These are phyloP conservation scores for Rhynchospora tenuis DNA, from an alignment of 176 grass and related monocot genomes.

Conservation along the genomic window DNA sequence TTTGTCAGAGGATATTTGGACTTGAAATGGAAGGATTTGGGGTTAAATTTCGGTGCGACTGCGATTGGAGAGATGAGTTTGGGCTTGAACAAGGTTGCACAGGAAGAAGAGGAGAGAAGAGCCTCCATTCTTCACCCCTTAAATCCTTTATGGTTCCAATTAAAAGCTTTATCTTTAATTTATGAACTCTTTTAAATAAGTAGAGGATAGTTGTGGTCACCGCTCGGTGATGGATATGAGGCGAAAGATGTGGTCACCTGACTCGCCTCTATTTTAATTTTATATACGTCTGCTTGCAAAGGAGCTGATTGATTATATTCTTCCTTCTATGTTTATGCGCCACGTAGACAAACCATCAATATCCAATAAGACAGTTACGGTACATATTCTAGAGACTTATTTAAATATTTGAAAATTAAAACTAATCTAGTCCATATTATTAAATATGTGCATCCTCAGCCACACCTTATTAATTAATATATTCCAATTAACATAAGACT, in stretches of 20 bases:
- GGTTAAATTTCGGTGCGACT: slow-evolving; percentile 5
- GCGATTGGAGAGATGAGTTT: slow-evolving; percentile 17
- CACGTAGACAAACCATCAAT: too few species aligned
- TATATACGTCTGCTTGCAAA: background rate
- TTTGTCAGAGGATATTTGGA: background rate
- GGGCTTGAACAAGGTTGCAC: slow-evolving; percentile 14
- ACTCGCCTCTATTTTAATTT: too few species aligned
- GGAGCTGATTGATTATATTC: too few species aligned
- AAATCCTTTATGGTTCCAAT: background rate
- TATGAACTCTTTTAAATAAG: background rate
- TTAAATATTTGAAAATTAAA: too few species aligned
- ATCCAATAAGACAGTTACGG: too few species aligned
- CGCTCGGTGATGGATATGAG: background rate
- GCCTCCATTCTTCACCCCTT: slow-evolving; percentile 31
- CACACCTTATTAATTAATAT: too few species aligned
- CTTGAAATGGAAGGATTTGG: slow-evolving; percentile 20
- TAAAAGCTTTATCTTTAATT: slow-evolving; percentile 17
- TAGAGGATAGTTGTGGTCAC: background rate
- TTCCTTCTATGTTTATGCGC: too few species aligned
- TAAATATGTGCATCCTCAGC: too few species aligned
- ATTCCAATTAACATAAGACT: too few species aligned
- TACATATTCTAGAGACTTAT: too few species aligned
- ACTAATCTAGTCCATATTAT: too few species aligned
- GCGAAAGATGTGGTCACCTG: background rate
- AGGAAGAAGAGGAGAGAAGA: slow-evolving; percentile 27